Evolutionary conservation across 129 eudicot species (phyloP).

Genomic region (Ambrosia trifida): DNA sequence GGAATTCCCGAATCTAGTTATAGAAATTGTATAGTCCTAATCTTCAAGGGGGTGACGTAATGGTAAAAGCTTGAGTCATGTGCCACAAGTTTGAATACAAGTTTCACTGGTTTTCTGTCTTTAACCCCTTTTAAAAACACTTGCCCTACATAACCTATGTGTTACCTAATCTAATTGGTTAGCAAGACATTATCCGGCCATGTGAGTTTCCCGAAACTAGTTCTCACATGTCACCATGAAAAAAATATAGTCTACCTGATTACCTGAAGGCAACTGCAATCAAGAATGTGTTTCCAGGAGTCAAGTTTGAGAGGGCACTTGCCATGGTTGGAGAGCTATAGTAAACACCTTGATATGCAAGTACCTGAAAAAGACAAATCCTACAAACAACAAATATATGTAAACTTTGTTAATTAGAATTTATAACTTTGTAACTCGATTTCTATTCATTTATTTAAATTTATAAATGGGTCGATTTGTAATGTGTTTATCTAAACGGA

Average conservation of each 20-base stretch:
- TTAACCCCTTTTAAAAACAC: too few species aligned
- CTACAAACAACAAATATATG: conserved; percentile 21
- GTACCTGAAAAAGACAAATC: conserved; percentile 38
- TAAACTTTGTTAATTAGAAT: neutral
- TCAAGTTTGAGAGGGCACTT: conserved; percentile 41
- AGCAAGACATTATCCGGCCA: too few species aligned
- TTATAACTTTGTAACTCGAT: neutral
- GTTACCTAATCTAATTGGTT: too few species aligned
- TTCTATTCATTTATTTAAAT: too few species aligned
- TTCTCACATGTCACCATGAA: too few species aligned
- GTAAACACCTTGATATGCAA: conserved; percentile 33
- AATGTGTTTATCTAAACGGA: neutral
- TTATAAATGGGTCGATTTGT: neutral
- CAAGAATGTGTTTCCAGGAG: conserved; percentile 43
- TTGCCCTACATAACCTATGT: too few species aligned
- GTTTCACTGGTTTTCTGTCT: too few species aligned
- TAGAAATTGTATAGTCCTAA: neutral
- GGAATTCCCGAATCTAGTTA: neutral
- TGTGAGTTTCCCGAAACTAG: too few species aligned
- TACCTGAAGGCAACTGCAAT: conserved; percentile 44
- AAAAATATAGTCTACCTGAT: too few species aligned
- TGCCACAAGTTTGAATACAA: too few species aligned
- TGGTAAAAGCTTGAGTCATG: too few species aligned
- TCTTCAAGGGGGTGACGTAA: too few species aligned
- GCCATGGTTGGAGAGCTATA: conserved; percentile 50